Percentiles rank a stretch among this genome's conserved stretches.
phyloP scores from a whole-genome alignment of 2,329 filamentous ascomycete species.

The Talaromyces funiculosus region DNA sequence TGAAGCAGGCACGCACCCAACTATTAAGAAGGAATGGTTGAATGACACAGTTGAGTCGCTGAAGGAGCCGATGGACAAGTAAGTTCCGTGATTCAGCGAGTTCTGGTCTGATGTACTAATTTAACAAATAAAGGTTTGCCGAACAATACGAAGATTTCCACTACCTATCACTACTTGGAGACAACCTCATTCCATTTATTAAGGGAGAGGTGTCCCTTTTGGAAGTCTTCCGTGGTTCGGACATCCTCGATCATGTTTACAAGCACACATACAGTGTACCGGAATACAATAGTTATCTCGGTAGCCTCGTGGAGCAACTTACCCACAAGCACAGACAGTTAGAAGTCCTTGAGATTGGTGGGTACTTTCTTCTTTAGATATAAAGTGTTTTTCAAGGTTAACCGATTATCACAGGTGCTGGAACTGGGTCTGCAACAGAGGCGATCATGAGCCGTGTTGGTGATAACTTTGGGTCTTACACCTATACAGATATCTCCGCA shows the following conservation, averaged over 20 bases:
- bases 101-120: background rate
- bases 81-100: background rate
- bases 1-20: background rate
- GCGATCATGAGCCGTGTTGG: conserved; percentile 28
- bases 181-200: background rate
- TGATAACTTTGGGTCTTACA: conserved; percentile 11
- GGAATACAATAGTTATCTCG: conserved; percentile 8
- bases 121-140: background rate
- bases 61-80: background rate
- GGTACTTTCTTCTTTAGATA: background rate
- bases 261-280: conserved; percentile 19
- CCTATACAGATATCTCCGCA: conserved; percentile 21
- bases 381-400: background rate
- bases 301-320: conserved; percentile 31
- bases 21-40: conserved; percentile 1
- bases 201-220: background rate
- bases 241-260: conserved; percentile 34
- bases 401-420: conserved; percentile 23
- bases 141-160: background rate
- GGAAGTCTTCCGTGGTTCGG: conserved; percentile 17
- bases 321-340: conserved; percentile 37
- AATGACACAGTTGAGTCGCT: background rate
- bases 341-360: conserved; percentile 41
- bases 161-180: background rate
- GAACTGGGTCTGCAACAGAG: conserved; percentile 40